Evolutionary conservation across 2,329 filamentous ascomycete species (phyloP).

Genomic region (Byssochlamys sp.): DNA sequence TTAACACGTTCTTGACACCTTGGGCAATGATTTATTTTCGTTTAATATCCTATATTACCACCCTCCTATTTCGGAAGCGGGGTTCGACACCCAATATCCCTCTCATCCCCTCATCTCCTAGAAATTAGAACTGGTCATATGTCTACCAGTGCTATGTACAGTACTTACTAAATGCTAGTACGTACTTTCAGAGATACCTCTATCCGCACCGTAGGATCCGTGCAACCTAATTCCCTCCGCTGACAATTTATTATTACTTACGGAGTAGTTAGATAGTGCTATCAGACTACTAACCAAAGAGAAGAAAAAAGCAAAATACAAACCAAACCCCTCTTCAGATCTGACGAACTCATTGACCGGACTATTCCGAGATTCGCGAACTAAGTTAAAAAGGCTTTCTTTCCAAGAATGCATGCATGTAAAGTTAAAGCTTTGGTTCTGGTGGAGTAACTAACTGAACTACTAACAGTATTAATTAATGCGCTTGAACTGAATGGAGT

Average conservation of each 20-base stretch:
- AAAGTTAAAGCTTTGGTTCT: too few relatives aligned
- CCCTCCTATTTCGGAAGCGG: not conserved
- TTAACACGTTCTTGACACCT: too few relatives aligned
- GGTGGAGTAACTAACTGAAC: too few relatives aligned
- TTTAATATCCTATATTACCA: too few relatives aligned
- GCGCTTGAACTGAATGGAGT: too few relatives aligned
- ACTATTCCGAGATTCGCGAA: not conserved
- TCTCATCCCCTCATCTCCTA: not conserved
- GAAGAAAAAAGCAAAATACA: not conserved
- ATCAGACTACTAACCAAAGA: too few relatives aligned
- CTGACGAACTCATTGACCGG: not conserved
- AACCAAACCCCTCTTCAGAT: not conserved
- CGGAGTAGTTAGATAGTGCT: too few relatives aligned
- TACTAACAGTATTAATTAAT: too few relatives aligned
- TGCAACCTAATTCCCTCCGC: not conserved
- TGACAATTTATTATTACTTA: too few relatives aligned
- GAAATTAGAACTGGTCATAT: not conserved
- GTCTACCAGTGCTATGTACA: not conserved
- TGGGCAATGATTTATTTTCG: too few relatives aligned
- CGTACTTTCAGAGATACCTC: not conserved
- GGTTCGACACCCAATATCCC: not conserved
- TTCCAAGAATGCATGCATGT: too few relatives aligned
- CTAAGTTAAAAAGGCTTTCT: not conserved
- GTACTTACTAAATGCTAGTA: not conserved
- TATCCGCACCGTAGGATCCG: not conserved